phyloP scores from a whole-genome alignment of 2,329 filamentous ascomycete species.

The Aspergillus cejpii region DNA sequence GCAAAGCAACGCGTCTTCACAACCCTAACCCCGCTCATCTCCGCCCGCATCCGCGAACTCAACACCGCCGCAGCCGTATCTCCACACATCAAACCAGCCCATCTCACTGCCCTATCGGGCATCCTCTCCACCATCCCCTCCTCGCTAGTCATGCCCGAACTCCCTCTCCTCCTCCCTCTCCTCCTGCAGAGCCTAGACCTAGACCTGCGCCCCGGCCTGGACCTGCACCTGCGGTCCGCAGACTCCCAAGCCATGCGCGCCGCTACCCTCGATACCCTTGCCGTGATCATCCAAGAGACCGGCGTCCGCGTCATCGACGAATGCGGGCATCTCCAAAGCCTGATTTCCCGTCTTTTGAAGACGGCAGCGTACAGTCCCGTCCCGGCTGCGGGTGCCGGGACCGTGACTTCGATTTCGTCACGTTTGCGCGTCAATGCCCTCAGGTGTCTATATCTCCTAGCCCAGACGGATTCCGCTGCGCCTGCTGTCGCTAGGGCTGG shows the following conservation, averaged over 20 bases:
- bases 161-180: constrained; percentile 52
- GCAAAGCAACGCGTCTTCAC: constrained; percentile 60
- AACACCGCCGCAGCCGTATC: constrained; percentile 27
- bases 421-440: constrained; percentile 33
- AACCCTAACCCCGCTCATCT: constrained; percentile 52
- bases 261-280: constrained; percentile 54
- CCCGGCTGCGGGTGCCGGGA: neutral
- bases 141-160: constrained; percentile 53
- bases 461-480: constrained; percentile 22
- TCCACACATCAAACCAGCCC: constrained; percentile 49
- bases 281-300: constrained; percentile 52
- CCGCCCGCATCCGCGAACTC: constrained; percentile 45
- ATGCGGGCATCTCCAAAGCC: constrained; percentile 51
- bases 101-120: constrained; percentile 57
- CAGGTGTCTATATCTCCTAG: constrained; percentile 36
- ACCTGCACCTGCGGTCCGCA: constrained; percentile 39
- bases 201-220: too few relatives aligned
- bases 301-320: constrained; percentile 45
- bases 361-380: constrained; percentile 32
- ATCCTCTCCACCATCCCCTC: constrained; percentile 56
- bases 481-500: constrained; percentile 22
- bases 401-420: too few relatives aligned
- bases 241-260: constrained; percentile 50
- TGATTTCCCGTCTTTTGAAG: constrained; percentile 52
- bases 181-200: constrained; percentile 60